Evolutionary conservation across 306 rosid species (phyloP).

Genomic region (Casuarina equisetifolia): DNA sequence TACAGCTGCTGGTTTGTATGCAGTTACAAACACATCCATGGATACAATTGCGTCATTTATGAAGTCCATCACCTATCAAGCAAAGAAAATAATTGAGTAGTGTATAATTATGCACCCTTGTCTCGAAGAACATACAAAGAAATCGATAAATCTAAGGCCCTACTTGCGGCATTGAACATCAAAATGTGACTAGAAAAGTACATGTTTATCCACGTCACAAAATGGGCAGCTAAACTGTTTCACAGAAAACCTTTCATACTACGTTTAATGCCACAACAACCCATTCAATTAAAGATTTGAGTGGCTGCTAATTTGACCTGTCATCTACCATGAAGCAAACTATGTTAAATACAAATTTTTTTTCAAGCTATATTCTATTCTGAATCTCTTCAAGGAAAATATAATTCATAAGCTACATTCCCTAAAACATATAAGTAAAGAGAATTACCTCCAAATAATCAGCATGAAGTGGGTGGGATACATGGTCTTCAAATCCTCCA

Average conservation of each 20-base stretch:
- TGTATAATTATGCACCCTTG: slow-evolving; percentile 5
- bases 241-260: background rate
- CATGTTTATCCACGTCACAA: background rate
- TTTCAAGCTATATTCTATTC: background rate
- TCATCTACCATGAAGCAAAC: slow-evolving; percentile 3
- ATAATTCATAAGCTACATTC: background rate
- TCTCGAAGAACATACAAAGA: slow-evolving; percentile 23
- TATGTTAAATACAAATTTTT: background rate
- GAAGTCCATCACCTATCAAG: slow-evolving; percentile 85
- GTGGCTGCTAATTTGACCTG: background rate
- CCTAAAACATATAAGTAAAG: slow-evolving; percentile 3
- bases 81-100: slow-evolving; percentile 21
- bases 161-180: slow-evolving; percentile 10
- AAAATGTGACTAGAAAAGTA: slow-evolving; percentile 1
- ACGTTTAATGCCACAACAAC: background rate
- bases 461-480: slow-evolving; percentile 53
- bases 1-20: slow-evolving; percentile 68
- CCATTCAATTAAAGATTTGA: background rate
- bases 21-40: slow-evolving; percentile 67
- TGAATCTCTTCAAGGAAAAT: background rate
- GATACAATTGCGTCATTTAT: slow-evolving; percentile 85
- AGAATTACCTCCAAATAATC: slow-evolving; percentile 79
- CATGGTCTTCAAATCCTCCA: slow-evolving; percentile 52
- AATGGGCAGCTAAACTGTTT: background rate
- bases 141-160: slow-evolving; percentile 11